Evolutionary conservation across 352 stramenopile genomes (phyloP), one percentile per base, ranked within the genome.

Genomic region (Globisporangium orthogonon): DNA sequence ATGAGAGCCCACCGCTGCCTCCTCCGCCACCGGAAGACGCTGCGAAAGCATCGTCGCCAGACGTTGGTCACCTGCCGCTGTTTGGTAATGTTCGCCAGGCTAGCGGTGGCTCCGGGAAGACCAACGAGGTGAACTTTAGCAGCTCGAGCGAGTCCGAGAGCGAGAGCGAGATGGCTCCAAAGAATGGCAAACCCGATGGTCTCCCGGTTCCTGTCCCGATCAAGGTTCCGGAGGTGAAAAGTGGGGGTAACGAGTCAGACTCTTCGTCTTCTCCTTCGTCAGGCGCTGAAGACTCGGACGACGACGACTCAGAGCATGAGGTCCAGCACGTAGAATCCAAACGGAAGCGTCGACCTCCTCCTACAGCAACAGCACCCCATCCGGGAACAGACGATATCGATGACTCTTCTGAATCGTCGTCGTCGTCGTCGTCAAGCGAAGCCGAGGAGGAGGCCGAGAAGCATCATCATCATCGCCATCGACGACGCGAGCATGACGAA

Each of bases 71-170:
- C 43, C 10, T 52, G 31, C 60, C 47, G 44, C 31, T 64, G 52
- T 51, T 52, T 30, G 52, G 54, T 13, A 49, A 4, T 9, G 48
- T 74, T 23, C 68, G 68, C 15, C 68, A 74, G 52, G 48, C 67
- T 39, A 52, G 73, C 31, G 28, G 11, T 13, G 61, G 54, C 45
- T 72, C 65, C 0, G 72, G 87, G 59, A 59, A 59, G 17, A 78
- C 71, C 54, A 77, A 70, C 44, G 77, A 88, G 33, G 78, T 69
- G 33, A 75, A 76, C 39, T 77, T 67, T 1, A 89, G 76, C 28
- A 73, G 66, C 31, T 79, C 61, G 30, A 83, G 70, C 47, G 67
- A 78, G 35, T 73, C 65, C 4, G 71, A 86, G 37, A 60, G 68
- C 9, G 49, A 65, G 13, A 35, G 68, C 9, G 49, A 65, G 13